A percentile compares a stretch with the other conserved stretches of the same genome.
Conservation (phyloP, 345 rosid species). For the Carallia brachiata region DNA sequence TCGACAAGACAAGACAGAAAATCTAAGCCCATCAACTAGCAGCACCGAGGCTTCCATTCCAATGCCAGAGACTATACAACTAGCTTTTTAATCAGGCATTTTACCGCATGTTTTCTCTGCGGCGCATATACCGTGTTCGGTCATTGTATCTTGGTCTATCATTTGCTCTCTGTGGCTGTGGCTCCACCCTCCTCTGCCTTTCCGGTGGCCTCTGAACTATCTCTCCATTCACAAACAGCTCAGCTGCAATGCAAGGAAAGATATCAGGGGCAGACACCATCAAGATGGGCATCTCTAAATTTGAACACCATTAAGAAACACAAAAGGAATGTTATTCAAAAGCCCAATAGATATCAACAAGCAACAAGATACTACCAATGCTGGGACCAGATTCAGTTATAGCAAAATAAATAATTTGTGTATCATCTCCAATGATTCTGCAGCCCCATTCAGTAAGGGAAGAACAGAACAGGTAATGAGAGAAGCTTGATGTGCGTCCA, state of each 20-base stretch:
- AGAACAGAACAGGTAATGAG: constrained; percentile 10
- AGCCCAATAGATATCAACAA: background rate
- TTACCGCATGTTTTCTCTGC: constrained; percentile 71
- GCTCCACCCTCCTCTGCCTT: constrained; percentile 90
- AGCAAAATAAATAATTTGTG: background rate
- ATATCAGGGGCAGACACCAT: background rate
- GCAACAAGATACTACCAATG: too few species aligned
- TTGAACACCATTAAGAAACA: background rate
- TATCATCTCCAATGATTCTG: constrained; percentile 37
- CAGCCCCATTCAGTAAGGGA: constrained; percentile 12
- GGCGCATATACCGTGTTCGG: constrained; percentile 83
- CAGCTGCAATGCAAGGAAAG: constrained; percentile 55
- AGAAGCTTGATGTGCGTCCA: constrained; percentile 34
- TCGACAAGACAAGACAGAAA: too few species aligned
- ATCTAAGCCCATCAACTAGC: too few species aligned
- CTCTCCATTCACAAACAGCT: constrained; percentile 92
- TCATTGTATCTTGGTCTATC: constrained; percentile 99
- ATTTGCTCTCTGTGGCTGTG: constrained; percentile 90
- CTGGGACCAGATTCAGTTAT: too few species aligned
- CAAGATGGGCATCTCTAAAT: background rate
- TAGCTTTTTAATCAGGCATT: background rate
- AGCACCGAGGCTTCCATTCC: background rate
- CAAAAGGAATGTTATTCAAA: background rate
- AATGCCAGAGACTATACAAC: constrained; percentile 24
- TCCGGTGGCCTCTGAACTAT: constrained; percentile 93